Base-by-base conservation (phyloP, 2,329 filamentous ascomycete species). In the Chaetomium strumarium region DNA sequence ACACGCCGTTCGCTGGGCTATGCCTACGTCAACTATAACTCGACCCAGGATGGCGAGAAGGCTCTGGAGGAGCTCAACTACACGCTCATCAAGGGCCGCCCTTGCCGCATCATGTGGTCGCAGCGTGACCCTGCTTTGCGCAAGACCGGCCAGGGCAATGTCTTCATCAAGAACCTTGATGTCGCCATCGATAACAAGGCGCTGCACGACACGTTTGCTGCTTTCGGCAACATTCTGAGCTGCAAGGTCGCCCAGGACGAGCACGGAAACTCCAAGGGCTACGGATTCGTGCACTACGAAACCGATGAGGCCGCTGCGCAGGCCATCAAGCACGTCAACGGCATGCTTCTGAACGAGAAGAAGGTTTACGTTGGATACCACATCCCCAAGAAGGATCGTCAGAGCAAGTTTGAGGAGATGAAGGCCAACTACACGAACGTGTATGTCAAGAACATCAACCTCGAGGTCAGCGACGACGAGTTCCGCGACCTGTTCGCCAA, bases 331-430 rank as follows among this genome's bases (percentile, higher is more conserved):
- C 91, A 95, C 68, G 93, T 99, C 69, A 99, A 99, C 73, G 93
- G 93, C 72, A 99, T 99, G 93, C 79, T 99, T 71, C 76, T 99
- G 70, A 99, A 99, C 77, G 93, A 99, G 83, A 99, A 99, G 86
- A 99, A 99, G 83, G 93, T 99, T 60, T 99, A 95, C 65, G 93
- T 99, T 64, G 93, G 93, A 60, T 92, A 96, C 76, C 93, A 99
- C 77, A 97, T 99, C 67, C 91, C 93, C 72, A 97, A 97, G 87
- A 97, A 97, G 83, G 93, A 99, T 70, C 92, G 93, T 66, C 93
- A 97, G 83, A 96, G 90, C 89, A 99, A 99, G 79, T 97, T 97
- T 65, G 93, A 99, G 79, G 93, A 99, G 81, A 99, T 99, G 92
- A 99, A 99, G 86, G 93, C 93, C 73, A 99, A 99, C 81, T 99